Conservation (phyloP, 2,329 filamentous ascomycete species). For the Arthrinium phaeospermum region DNA sequence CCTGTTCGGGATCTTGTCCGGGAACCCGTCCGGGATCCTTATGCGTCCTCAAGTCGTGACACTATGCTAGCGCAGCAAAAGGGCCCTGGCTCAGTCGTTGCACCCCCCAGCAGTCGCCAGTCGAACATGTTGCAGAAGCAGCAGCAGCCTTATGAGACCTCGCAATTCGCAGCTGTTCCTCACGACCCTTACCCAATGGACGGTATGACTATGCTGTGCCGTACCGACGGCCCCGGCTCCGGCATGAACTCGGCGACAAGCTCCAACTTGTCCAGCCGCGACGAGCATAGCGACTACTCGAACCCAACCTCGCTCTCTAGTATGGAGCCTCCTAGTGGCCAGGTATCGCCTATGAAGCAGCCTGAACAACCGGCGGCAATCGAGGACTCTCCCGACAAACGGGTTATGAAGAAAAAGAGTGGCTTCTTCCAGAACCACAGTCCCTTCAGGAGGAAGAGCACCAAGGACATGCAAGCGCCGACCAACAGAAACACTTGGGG, state of each 20-base stretch:
- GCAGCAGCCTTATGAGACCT: slow-evolving; percentile 52
- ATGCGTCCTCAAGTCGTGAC: slow-evolving; percentile 45
- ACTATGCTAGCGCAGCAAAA: slow-evolving; percentile 44
- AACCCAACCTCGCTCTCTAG: slow-evolving; percentile 89
- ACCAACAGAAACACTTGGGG: slow-evolving; percentile 67
- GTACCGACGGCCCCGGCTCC: slow-evolving; percentile 65
- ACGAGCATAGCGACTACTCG: slow-evolving; percentile 90
- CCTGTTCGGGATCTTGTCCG: background rate
- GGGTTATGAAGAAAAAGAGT: slow-evolving; percentile 73
- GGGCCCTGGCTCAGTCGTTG: slow-evolving; percentile 27
- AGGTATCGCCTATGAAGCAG: slow-evolving; percentile 76
- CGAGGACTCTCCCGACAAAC: slow-evolving; percentile 63
- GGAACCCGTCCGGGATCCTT: background rate
- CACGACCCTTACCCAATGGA: slow-evolving; percentile 95
- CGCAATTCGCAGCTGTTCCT: slow-evolving; percentile 73
- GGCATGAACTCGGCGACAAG: slow-evolving; percentile 60
- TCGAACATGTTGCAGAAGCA: slow-evolving; percentile 33
- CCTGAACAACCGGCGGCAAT: slow-evolving; percentile 44
- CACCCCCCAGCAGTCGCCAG: slow-evolving; percentile 30
- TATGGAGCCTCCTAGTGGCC: slow-evolving; percentile 77
- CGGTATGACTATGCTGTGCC: slow-evolving; percentile 97
- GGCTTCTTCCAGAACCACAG: slow-evolving; percentile 93
- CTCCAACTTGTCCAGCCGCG: slow-evolving; percentile 68
- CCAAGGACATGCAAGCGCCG: slow-evolving; percentile 62
- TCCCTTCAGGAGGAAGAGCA: slow-evolving; percentile 92